Evolutionary conservation across 805 yeast species (phyloP), one percentile per base, ranked within the genome.

Genomic region (Scheffersomyces spartinae): DNA sequence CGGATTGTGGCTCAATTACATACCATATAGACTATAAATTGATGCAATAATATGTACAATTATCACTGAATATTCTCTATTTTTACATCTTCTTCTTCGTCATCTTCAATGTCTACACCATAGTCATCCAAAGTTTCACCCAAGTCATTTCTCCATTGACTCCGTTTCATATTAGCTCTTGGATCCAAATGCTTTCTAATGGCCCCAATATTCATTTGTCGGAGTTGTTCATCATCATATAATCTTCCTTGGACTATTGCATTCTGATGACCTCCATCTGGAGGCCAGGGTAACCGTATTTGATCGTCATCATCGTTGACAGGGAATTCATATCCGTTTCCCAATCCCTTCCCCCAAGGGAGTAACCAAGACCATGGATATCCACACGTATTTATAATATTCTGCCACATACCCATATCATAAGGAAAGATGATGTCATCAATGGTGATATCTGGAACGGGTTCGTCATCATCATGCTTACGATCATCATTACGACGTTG

Each of bases 101-200:
- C 85, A 3, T 74, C 72, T 1, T 71, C 78, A 6, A 68, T 31
- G 43, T 86, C 96, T 3, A 88, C 97, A 0, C 97, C 97, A 47
- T 72, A 86, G 49, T 84, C 95, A 20, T 66, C 67, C 23, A 88
- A 54, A 8, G 67, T 66, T 42, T 88, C 96, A n/a, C 98, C 98
- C 45, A 77, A 64, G 10, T 65, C 74, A 44, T 81, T 84, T 29
- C 49, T 52, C 94, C 94, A 86, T 21, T 68, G 59, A 9, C 50
- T 56, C 18, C 74, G 45, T 7, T 42, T 38, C 41, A 52, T 27
- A 31, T 40, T 48, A 16, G 52, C 32, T 24, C 68, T 33, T 10
- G 65, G 60, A 31, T 58, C 61, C 42, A 52, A 28, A 40, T 49
- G 23, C 43, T 46, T 36, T 30, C 51, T 37, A 7, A 54, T 54